phyloP scores from a whole-genome alignment of 345 rosid genomes.

The Ailanthus altissimus region DNA sequence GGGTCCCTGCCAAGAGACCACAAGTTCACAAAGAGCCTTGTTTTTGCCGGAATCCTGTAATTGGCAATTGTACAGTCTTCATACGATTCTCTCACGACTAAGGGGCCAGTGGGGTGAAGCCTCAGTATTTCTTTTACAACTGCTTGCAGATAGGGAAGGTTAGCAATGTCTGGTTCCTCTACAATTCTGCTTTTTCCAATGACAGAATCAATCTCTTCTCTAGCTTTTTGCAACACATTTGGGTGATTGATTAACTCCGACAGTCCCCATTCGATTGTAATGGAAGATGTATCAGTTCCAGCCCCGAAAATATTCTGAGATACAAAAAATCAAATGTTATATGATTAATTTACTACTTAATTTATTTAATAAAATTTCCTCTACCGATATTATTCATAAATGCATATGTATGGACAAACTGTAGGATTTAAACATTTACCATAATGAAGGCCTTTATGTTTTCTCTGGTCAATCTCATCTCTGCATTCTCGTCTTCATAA shows the following conservation, averaged over 20 bases:
- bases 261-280: conserved; percentile 67
- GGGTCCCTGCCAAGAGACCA: conserved; percentile 60
- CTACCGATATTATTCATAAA: neutral
- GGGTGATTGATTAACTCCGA: conserved; percentile 76
- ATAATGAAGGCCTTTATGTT: conserved; percentile 73
- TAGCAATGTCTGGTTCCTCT: conserved; percentile 55
- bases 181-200: conserved; percentile 57
- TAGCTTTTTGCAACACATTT: conserved; percentile 52
- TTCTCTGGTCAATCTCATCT: conserved; percentile 61
- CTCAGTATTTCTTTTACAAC: conserved; percentile 64
- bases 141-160: conserved; percentile 64
- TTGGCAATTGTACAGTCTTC: conserved; percentile 45
- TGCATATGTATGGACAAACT: neutral
- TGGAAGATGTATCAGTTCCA: conserved; percentile 56
- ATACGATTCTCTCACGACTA: conserved; percentile 48
- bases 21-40: conserved; percentile 55
- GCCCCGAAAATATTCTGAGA: conserved; percentile 54
- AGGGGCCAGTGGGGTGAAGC: conserved; percentile 69
- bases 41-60: conserved; percentile 49
- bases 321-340: neutral
- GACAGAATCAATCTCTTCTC: conserved; percentile 51
- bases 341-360: neutral
- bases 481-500: conserved; percentile 62
- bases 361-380: no score
- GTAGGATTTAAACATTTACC: conserved; percentile 40